These are phyloP conservation scores for Amorphotheca resinae DNA, from an alignment of 495 filamentous ascomycete genomes.

Conservation along the genomic window DNA sequence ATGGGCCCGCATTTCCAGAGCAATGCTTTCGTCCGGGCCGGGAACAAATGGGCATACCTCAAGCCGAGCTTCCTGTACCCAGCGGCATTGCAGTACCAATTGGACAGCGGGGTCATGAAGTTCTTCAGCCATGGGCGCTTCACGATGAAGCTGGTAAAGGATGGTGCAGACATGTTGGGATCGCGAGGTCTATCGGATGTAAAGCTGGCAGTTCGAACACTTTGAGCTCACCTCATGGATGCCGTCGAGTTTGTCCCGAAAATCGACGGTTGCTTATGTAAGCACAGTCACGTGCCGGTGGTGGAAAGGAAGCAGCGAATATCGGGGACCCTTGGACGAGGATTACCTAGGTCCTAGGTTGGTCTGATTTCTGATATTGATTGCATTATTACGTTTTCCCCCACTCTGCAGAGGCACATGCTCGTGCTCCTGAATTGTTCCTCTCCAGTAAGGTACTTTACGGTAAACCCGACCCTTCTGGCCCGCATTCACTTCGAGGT, in stretches of 20 bases:
- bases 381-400: too few relatives aligned
- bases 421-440: too few relatives aligned
- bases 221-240: conserved; percentile 2
- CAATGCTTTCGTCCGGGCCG: not conserved
- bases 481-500: too few relatives aligned
- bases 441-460: too few relatives aligned
- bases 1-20: not conserved
- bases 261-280: conserved; percentile 2
- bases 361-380: too few relatives aligned
- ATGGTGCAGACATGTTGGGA: conserved; percentile 59
- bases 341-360: too few relatives aligned
- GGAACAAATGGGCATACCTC: conserved; percentile 54
- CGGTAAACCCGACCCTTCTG: too few relatives aligned
- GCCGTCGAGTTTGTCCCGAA: conserved; percentile 5
- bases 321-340: too few relatives aligned
- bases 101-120: conserved; percentile 63
- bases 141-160: conserved; percentile 55
- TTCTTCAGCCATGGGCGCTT: conserved; percentile 75
- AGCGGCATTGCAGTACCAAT: conserved; percentile 72
- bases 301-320: too few relatives aligned
- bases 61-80: conserved; percentile 92
- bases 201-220: too few relatives aligned
- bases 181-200: conserved; percentile 6
- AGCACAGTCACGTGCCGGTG: too few relatives aligned
- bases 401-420: too few relatives aligned